A percentile compares a stretch with the other conserved stretches of the same genome.
Evolutionary conservation across 2,329 filamentous ascomycete genomes (phyloP).

Genomic region (Tothia fuscella): DNA sequence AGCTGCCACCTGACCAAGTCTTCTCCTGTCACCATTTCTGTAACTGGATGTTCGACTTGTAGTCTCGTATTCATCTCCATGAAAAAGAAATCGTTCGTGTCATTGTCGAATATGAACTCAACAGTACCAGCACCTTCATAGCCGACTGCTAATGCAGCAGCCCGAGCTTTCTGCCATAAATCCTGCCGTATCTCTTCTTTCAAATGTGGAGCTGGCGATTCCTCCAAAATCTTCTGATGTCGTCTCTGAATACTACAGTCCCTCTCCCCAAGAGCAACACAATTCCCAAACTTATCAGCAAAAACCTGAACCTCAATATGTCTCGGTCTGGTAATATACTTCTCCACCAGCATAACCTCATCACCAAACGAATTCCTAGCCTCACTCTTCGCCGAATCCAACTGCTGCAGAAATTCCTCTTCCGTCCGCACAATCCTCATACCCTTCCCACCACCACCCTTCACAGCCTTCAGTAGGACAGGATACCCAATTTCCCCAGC

Average conservation of each 20-base stretch:
- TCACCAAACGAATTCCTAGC: slow-evolving; percentile 53
- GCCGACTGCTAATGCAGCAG: slow-evolving; percentile 49
- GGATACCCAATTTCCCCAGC: slow-evolving; percentile 60
- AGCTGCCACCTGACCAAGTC: slow-evolving; percentile 95
- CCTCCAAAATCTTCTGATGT: slow-evolving; percentile 56
- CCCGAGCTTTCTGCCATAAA: slow-evolving; percentile 52
- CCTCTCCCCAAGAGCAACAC: slow-evolving; percentile 50
- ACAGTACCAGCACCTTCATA: slow-evolving; percentile 57
- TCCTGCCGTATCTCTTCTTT: slow-evolving; percentile 48
- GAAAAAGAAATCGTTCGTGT: slow-evolving; percentile 54
- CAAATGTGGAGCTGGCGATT: slow-evolving; percentile 52
- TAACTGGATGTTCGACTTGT: slow-evolving; percentile 95
- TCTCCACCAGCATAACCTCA: slow-evolving; percentile 55
- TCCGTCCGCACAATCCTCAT: slow-evolving; percentile 51
- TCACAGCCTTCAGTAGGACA: slow-evolving; percentile 54
- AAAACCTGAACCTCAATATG: slow-evolving; percentile 59
- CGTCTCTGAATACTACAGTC: slow-evolving; percentile 55
- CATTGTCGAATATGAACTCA: slow-evolving; percentile 59
- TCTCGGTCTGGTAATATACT: slow-evolving; percentile 54
- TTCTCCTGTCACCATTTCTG: slow-evolving; percentile 62
- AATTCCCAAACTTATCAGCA: slow-evolving; percentile 53
- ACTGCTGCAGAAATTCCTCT: slow-evolving; percentile 47
- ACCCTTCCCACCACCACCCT: slow-evolving; percentile 55
- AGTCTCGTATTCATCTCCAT: slow-evolving; percentile 71
- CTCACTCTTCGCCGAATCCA: slow-evolving; percentile 53